Evolutionary conservation across 352 stramenopile genomes (phyloP), one percentile per base, ranked within the genome.

Genomic region (Globisporangium rhizosaccharum): DNA sequence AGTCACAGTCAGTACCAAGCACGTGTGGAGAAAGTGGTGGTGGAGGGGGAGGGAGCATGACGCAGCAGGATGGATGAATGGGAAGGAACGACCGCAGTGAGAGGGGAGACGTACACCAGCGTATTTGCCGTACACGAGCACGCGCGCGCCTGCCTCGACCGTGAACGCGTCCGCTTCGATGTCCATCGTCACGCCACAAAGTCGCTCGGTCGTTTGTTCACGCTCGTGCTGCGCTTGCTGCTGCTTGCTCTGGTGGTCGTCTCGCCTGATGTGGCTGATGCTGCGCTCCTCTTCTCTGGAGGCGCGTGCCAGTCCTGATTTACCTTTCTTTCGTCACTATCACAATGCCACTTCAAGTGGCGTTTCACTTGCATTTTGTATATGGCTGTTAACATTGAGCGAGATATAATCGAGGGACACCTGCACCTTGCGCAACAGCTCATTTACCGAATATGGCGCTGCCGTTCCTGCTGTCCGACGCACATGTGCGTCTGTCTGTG

Each of bases 91-190:
- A 63, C 57, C 37, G 36, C 36, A 47, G 25, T n/a, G 56, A 47
- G 30, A 44, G 33, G 18, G 1, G 20, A 47, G 1, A 76, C 75
- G 59, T 70, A 94, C 85, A 44, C 82, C 85, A 53, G 82, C 82
- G 59, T 91, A 78, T 56, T 92, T 92, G 65, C 82, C 78, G 61
- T 75, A 85, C 51, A 94, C 81, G 20, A 94, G 68, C 66, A 94
- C 85, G 53, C 73, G 79, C 30, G 59, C 66, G 39, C 72, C 73
- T 25, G 66, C 33, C 45, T 72, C 65, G 45, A 79, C 61, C 44
- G 37, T 67, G 56, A 82, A 72, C 18, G 54, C 53, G 39, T 72
- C 64, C 14, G 63, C 53, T 7, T 81, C 66, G 26, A 71, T 59
- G 26, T 70, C 68, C 63, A 72, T 66, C 17, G 45, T 57, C 48